Base-by-base conservation (phyloP, 805 yeast genomes). In the Sungouiella blattae region DNA sequence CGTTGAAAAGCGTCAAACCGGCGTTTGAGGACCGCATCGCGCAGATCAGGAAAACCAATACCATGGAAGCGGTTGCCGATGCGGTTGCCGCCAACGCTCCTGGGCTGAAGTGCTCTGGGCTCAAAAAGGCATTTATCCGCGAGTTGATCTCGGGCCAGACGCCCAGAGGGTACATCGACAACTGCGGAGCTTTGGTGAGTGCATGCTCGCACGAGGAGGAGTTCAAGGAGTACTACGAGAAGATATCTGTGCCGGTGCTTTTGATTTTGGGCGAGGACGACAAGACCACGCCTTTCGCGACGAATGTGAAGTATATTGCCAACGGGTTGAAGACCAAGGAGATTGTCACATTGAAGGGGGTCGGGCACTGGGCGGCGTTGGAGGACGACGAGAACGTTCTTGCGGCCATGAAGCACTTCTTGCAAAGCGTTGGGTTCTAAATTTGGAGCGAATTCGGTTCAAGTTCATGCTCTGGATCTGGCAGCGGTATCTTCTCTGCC, bases 291-390 rank as follows among this genome's bases (percentile, higher is more conserved):
- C 43, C 44, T 15, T 39, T 28, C 38, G 18, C 16, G 12, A 38
- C 38, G 4, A 30, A 41, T 22, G 29, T 35, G 15, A 35, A 41
- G 35, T 21, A 18, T 7, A 41, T 41, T 5, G 37, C 26, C 1
- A 23, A 25, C 8, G 33, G 28, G 12, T 22, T 40, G 11, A 30
- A 24, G 17, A 25, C 25, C 11, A 23, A 12, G 9, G 20, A 17
- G 15, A 15, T 25, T 6, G 21, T 20, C 8, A 23, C 12, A 6
- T 25, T 42, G 12, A 27, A 28, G 12, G 33, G 33, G 6, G 44
- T 39, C 6, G 46, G 46, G 4, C 46, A 42, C 26, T 42, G 46
- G 46, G 14, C 30, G 16, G 46, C 28, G 20, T 22, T 42, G 25
- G 46, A 42, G 27, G 33, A 29, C 30, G 39, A 36, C 27, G 27